Base-by-base conservation (phyloP, 306 rosid genomes). In the Cucurbita maxima region DNA sequence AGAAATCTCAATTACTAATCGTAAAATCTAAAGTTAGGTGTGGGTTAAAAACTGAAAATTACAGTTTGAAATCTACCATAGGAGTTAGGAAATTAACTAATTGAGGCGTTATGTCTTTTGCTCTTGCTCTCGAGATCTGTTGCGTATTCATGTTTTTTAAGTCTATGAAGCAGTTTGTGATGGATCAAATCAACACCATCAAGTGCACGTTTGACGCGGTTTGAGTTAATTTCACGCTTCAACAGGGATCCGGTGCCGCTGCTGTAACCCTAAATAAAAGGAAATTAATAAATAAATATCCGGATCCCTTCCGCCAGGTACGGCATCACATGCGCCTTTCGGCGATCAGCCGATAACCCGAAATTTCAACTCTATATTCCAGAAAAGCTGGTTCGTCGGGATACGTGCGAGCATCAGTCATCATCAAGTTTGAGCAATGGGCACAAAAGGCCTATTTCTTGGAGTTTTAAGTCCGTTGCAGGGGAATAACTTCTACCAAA, bases 351-450 rank as follows among this genome's bases (percentile, higher is more conserved):
- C 38, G 50, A 50, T 25, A 69, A 70, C 59, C 59, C 59, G 12
- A 70, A 70, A 70, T 70, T 70, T 70, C 74, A 70, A 70, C 74
- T 50, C 71, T 5, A 48, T 5, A 51, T 70, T 70, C 58, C 74
- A 50, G 74, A 70, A 70, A 70, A 37, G 63, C 76, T 18, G 76
- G 64, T 58, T 73, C 67, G 48, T 73, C 53, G 76, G 64, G 52
- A 73, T 56, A 41, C 53, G 76, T 40, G 76, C 48, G 64, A 55
- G 76, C 50, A 54, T 34, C 66, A 73, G 44, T 73, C 76, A 73
- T 72, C 52, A 36, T 52, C 61, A 56, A 73, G 53, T 40, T 43
- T 73, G 10, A 41, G 34, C 36, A 72, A 58, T 30, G 64, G 8
- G 15, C 38, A 41, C 60, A 41, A 73, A 73, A 56, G 53, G n/a